Conservation (phyloP, 1,284 basidiomycete species). For the Crepidotus sp. region DNA sequence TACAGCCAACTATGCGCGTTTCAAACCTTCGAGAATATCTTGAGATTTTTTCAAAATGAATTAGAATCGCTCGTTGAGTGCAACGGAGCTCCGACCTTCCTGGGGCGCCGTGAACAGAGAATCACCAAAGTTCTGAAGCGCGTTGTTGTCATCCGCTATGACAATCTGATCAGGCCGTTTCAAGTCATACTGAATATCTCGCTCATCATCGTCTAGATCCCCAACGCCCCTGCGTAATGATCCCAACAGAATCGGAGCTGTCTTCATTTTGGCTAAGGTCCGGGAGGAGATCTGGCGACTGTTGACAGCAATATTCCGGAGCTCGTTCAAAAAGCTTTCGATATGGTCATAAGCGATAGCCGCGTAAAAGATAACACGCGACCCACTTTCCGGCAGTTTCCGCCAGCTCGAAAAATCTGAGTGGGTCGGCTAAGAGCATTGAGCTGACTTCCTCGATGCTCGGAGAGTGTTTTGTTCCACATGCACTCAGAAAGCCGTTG, state of each 20-base stretch:
- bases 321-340: slow-evolving; percentile 69
- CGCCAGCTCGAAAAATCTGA: slow-evolving; percentile 60
- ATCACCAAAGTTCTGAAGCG: slow-evolving; percentile 60
- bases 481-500: slow-evolving; percentile 78
- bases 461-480: slow-evolving; percentile 85
- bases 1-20: neutral
- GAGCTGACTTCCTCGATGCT: slow-evolving; percentile 72
- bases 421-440: slow-evolving; percentile 58
- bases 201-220: slow-evolving; percentile 56
- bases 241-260: slow-evolving; percentile 65
- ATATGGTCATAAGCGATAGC: neutral
- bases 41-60: neutral
- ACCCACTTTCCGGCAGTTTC: slow-evolving; percentile 58
- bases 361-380: neutral
- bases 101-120: slow-evolving; percentile 80
- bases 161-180: slow-evolving; percentile 56
- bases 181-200: slow-evolving; percentile 58
- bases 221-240: slow-evolving; percentile 39
- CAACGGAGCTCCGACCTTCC: slow-evolving; percentile 37
- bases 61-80: neutral
- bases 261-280: slow-evolving; percentile 60
- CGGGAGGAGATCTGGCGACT: slow-evolving; percentile 46
- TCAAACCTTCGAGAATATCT: slow-evolving; percentile 67
- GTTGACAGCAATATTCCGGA: slow-evolving; percentile 82
- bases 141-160: slow-evolving; percentile 74